Base-by-base conservation (phyloP, 2,329 filamentous ascomycete species). In the Saccharata proteae region DNA sequence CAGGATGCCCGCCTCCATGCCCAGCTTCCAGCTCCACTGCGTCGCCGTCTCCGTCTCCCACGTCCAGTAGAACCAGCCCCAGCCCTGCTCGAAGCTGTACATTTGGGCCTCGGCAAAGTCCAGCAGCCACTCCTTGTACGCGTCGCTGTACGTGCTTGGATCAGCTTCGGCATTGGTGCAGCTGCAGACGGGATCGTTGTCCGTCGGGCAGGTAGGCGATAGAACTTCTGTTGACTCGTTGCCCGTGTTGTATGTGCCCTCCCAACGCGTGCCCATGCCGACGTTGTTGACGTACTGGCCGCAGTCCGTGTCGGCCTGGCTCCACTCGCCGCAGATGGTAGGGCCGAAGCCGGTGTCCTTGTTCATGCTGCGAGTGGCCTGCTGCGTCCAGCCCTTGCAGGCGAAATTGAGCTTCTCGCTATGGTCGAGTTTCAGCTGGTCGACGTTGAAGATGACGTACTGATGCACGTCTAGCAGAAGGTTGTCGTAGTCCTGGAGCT, bases 41-140 rank as follows among this genome's bases (percentile, higher is more conserved):
- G 76, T 66, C 29, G 80, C 77, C 41, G 59, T 67, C 63, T 96
- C 88, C 17, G 88, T 93, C 58, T 85, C 74, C 88, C 90, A 93
- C 19, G 86, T 96, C 90, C 90, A 98, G 60, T 98, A 98, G 61
- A 93, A 94, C 90, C 90, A 98, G 29, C 90, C 90, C 78, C 81
- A 90, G 5, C 82, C 84, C 40, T 78, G 76, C 57, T 96, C 88
- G 49, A 96, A 98, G 37, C 77, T 82, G 45, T 78, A 69, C 83
- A 98, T 98, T 62, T 98, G 90, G 32, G 86, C 90, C 58, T 93
- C 79, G 5, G 90, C 90, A 58, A 96, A 96, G 58, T 81, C 82
- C 41, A 73, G 71, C 40, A 98, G 64, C 58, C 88, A 96, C 43
- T 75, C 61, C 60, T 90, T 93, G 60, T 98, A 98, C 4, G 63